Evolutionary conservation across 176 grass and related monocot species (phyloP).

Genomic region (Echinochloa phyllopogon): DNA sequence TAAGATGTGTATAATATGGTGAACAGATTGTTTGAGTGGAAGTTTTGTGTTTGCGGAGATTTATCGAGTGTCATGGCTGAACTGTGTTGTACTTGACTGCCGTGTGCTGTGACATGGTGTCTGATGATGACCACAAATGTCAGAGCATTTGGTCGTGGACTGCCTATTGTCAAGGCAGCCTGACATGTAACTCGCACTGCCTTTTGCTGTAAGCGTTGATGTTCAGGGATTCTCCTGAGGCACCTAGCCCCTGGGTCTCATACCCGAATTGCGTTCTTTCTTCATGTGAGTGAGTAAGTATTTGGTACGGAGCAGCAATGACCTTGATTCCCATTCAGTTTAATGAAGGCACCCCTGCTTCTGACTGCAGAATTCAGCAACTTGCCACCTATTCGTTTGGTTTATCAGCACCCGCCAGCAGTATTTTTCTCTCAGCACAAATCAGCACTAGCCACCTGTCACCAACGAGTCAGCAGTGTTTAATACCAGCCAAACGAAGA

Average conservation of each 20-base stretch:
- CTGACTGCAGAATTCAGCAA: background rate
- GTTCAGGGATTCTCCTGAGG: background rate
- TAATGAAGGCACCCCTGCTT: background rate
- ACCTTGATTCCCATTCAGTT: background rate
- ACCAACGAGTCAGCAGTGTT: too few species aligned
- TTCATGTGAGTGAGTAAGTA: too few species aligned
- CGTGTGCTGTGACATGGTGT: background rate
- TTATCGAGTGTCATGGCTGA: background rate
- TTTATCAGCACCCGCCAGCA: too few species aligned
- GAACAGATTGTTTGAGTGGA: background rate
- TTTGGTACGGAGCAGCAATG: background rate
- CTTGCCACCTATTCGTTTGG: too few species aligned
- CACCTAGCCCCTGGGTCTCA: too few species aligned
- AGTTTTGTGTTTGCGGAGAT: background rate
- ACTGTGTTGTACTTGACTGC: background rate
- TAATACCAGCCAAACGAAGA: too few species aligned
- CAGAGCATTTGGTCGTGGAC: background rate
- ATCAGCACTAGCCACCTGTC: too few species aligned
- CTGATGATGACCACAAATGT: background rate
- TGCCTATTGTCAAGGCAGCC: too few species aligned
- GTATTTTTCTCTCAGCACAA: too few species aligned
- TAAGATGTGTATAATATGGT: conserved; percentile 37
- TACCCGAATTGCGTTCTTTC: too few species aligned
- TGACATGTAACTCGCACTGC: too few species aligned
- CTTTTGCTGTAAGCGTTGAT: too few species aligned